Conservation (phyloP, 371 early-diverging fungal genomes). For the Mortierella sp. region DNA sequence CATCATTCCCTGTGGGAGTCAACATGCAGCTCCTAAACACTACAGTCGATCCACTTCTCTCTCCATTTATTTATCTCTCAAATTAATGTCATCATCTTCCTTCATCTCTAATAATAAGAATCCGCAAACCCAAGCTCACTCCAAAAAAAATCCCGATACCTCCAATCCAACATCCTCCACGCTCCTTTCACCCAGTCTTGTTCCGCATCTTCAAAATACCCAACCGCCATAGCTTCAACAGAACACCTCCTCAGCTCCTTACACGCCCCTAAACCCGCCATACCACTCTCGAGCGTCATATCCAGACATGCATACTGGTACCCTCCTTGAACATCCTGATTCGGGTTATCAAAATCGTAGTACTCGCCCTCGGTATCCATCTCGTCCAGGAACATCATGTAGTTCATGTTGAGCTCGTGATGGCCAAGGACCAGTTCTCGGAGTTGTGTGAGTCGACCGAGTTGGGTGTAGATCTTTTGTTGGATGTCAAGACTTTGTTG, state of each 20-base stretch:
- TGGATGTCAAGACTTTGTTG: not conserved
- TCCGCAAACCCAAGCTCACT: not conserved
- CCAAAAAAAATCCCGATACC: not conserved
- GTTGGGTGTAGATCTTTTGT: not conserved
- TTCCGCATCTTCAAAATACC: not conserved
- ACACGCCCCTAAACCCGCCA: not conserved
- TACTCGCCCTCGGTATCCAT: constrained; percentile 10
- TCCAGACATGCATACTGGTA: not conserved
- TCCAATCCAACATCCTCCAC: constrained; percentile 5
- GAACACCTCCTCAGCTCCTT: not conserved
- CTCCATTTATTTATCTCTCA: too few species aligned
- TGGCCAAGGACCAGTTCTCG: constrained; percentile 4
- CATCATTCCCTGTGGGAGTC: too few species aligned
- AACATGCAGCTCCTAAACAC: too few species aligned
- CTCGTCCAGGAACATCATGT: constrained; percentile 3
- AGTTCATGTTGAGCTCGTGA: constrained; percentile 1
- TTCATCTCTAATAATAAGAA: not conserved
- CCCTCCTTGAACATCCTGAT: not conserved
- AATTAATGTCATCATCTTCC: too few species aligned
- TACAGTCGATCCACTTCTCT: too few species aligned
- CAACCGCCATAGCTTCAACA: constrained; percentile 1
- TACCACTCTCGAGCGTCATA: not conserved
- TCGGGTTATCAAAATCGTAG: not conserved
- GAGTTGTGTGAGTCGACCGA: not conserved
- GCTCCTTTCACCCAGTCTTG: not conserved